Evolutionary conservation across 1,284 basidiomycete genomes (phyloP).

Genomic region (Fomitopsis pinicola): DNA sequence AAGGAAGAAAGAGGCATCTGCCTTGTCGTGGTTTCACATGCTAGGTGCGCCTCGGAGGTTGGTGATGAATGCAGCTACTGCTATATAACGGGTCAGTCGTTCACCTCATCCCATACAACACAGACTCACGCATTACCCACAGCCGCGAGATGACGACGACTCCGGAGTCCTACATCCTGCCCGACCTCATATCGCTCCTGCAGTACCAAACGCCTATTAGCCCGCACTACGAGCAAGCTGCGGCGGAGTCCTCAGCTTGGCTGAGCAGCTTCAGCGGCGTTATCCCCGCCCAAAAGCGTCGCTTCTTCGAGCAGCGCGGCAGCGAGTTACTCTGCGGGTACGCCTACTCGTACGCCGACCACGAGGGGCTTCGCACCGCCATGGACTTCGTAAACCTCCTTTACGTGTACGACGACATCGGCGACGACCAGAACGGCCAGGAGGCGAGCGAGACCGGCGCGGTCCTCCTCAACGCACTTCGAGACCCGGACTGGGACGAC

Average conservation of each 20-base stretch:
- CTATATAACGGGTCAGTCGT: too few species aligned
- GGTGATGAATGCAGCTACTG: too few species aligned
- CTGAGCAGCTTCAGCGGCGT: slow-evolving; percentile 48
- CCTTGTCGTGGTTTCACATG: too few species aligned
- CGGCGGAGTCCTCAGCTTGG: slow-evolving; percentile 57
- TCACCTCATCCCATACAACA: too few species aligned
- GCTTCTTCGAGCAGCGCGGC: slow-evolving; percentile 54
- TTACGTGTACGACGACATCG: slow-evolving; percentile 67
- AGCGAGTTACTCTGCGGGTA: slow-evolving; percentile 62
- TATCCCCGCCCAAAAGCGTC: slow-evolving; percentile 53
- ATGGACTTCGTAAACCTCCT: slow-evolving; percentile 66
- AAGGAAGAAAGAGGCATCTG: too few species aligned
- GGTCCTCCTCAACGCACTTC: slow-evolving; percentile 50
- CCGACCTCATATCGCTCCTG: slow-evolving; percentile 50
- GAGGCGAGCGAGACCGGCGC: slow-evolving; percentile 52
- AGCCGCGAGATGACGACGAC: slow-evolving; percentile 26
- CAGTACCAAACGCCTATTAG: slow-evolving; percentile 45
- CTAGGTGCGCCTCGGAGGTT: too few species aligned
- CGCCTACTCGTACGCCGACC: slow-evolving; percentile 55
- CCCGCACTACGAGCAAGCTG: slow-evolving; percentile 50
- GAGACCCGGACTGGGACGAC: slow-evolving; percentile 36
- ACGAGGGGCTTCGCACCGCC: slow-evolving; percentile 53
- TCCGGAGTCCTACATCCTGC: slow-evolving; percentile 43
- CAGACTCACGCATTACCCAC: background rate
- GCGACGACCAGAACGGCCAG: slow-evolving; percentile 57